phyloP scores from a whole-genome alignment of 202 grass and related monocot genomes.

The Hordeum pubiflorum region DNA sequence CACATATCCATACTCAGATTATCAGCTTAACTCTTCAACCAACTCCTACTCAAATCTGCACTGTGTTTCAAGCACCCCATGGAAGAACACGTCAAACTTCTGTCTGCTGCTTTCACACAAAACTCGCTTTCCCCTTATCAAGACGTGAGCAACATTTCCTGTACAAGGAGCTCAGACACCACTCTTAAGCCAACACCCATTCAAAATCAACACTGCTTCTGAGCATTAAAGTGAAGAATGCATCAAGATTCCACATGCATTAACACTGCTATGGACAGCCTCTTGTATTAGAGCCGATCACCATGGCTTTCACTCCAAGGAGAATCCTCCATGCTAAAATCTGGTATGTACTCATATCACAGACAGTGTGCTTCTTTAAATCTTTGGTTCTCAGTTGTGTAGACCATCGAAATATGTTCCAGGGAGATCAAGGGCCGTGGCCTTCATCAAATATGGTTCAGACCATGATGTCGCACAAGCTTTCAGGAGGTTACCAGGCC shows the following conservation, averaged over 20 bases:
- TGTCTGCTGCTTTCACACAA: conserved; percentile 1
- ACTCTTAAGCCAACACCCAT: neutral
- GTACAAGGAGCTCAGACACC: neutral
- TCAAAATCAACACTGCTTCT: neutral
- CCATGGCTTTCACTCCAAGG: neutral
- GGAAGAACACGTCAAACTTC: conserved; percentile 21
- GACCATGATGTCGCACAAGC: neutral
- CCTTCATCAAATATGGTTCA: conserved; percentile 20
- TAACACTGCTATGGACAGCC: neutral
- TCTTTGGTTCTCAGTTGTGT: neutral
- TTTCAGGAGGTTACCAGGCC: neutral
- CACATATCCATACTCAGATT: neutral
- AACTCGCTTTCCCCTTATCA: neutral
- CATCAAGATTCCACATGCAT: conserved; percentile 1
- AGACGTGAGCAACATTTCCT: neutral
- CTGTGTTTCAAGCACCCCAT: conserved; percentile 6
- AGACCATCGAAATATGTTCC: neutral
- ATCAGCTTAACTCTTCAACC: conserved; percentile 1
- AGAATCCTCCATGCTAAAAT: neutral
- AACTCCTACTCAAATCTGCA: conserved; percentile 18
- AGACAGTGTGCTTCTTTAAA: neutral
- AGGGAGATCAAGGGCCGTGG: neutral
- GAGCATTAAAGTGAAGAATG: conserved; percentile 1
- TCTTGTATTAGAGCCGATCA: neutral
- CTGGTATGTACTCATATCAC: neutral